These are phyloP conservation scores for Taphrina communis DNA, from an alignment of 1,139 yeast species.

Conservation along the genomic window DNA sequence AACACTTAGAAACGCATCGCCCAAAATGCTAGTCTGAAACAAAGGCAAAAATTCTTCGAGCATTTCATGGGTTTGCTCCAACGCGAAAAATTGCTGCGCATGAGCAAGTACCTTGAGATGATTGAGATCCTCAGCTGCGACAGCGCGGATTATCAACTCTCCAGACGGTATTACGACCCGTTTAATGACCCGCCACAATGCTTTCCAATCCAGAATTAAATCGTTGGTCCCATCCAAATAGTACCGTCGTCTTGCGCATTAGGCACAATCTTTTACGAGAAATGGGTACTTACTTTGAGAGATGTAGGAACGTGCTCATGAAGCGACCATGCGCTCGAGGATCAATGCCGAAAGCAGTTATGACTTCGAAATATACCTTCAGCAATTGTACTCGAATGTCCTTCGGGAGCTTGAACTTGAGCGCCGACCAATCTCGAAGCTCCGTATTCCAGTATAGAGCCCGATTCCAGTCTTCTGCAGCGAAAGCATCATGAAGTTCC, in stretches of 20 bases:
- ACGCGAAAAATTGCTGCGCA: conserved; percentile 58
- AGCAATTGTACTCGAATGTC: conserved; percentile 66
- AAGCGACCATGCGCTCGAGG: conserved; percentile 59
- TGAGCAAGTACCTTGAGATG: conserved; percentile 42
- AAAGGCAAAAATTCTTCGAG: conserved; percentile 59
- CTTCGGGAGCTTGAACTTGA: conserved; percentile 83
- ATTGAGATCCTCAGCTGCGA: conserved; percentile 37
- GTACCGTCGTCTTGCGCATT: conserved; percentile 52
- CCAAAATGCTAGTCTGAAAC: conserved; percentile 65
- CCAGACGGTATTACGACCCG: conserved; percentile 43
- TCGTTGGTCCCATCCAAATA: conserved; percentile 51
- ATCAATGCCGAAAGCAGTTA: conserved; percentile 74
- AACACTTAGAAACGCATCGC: conserved; percentile 64
- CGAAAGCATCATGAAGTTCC: conserved; percentile 77
- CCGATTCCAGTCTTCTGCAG: conserved; percentile 75
- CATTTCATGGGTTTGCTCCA: conserved; percentile 51
- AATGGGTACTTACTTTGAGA: conserved; percentile 55
- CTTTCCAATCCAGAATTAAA: conserved; percentile 49
- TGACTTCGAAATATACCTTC: conserved; percentile 72
- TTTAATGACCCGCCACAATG: conserved; percentile 43
- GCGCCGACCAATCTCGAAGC: conserved; percentile 74
- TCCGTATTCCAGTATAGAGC: conserved; percentile 88
- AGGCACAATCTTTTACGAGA: conserved; percentile 67
- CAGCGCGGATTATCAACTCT: conserved; percentile 41
- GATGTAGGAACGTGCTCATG: conserved; percentile 40